Evolutionary conservation across 169 alveolate genomes (phyloP).

Genomic region (Cyclospora cayetanensis): DNA sequence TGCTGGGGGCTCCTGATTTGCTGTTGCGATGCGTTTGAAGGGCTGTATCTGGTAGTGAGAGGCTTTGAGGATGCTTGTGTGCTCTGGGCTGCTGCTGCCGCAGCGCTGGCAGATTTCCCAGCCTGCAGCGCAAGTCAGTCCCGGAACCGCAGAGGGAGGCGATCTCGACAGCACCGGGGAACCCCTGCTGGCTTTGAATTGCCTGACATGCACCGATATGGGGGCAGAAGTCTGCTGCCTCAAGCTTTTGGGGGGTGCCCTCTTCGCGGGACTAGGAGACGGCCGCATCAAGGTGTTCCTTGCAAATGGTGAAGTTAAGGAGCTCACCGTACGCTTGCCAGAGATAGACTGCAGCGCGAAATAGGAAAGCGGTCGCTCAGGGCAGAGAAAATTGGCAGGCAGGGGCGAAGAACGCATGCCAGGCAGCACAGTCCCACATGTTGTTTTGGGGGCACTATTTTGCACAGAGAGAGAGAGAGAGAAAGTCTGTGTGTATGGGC

Average conservation of each 20-base stretch:
- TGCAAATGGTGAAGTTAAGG: neutral
- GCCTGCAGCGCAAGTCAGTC: neutral
- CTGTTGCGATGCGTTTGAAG: neutral
- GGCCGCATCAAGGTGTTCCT: neutral
- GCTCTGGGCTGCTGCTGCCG: neutral
- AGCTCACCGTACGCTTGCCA: neutral
- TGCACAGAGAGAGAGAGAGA: too few species aligned
- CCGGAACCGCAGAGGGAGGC: neutral
- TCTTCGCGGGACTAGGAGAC: neutral
- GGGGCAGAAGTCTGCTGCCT: neutral
- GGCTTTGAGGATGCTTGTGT: neutral
- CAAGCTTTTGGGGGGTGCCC: neutral
- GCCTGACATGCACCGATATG: neutral
- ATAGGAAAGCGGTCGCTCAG: neutral
- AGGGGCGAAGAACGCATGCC: too few species aligned
- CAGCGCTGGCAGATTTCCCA: neutral
- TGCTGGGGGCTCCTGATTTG: neutral
- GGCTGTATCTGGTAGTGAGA: too few species aligned
- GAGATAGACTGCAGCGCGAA: neutral
- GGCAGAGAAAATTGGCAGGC: too few species aligned
- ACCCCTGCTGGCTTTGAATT: neutral
- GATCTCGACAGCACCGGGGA: neutral
- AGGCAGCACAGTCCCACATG: too few species aligned
- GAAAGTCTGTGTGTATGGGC: too few species aligned
- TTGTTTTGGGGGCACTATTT: too few species aligned